Base-by-base conservation (phyloP, 2,329 filamentous ascomycete species). In the Aspergillus transmontanensis region DNA sequence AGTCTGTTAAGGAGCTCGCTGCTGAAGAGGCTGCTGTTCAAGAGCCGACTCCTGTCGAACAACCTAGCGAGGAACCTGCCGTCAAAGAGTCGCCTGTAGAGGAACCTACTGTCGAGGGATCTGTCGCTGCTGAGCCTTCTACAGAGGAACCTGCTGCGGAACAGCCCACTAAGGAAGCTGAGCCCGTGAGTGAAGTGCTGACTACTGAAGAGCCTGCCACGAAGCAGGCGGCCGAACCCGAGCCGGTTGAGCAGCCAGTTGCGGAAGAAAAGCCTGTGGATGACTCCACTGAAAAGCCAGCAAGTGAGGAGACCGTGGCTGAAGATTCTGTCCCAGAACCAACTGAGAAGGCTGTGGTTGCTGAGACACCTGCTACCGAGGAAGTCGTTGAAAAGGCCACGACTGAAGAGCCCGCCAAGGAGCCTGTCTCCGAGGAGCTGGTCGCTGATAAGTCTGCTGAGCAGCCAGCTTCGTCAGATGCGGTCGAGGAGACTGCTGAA, bases 371-470 rank as follows among this genome's bases (percentile, higher is more conserved):
- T 19, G 59, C 45, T 62, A 50, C 36, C 54, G 62, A 68, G 50
- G 61, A 70, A 59, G 41, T 57, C 36, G 45, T 32, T 46, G 50
- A 56, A n/a, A 66, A 71, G 59, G 61, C 58, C 19, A 54, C 53
- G 36, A 57, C 46, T n/a, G 45, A 56, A n/a, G 66, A 68, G 34
- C 21, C 58, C 21, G n/a, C n/a, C 11, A 58, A 63, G 51, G 64
- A 63, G 62, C 43, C 59, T 36, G 19, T 50, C 32, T 32, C 23
- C 11, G 59, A 63, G 51, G 64, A 63, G 62, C 43, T 58, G 32
- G 19, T 50, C 26, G 45, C 43, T 54, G 43, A 64, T 45, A 59
- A 66, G 28, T 36, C 58, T 39, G 58, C 58, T 30, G 41, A 61
- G 36, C 57, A 51, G 21, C 59, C 66, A 32, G 34, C 60, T 5